These are phyloP conservation scores for Eruca vesicaria DNA, from an alignment of 441 rosid genomes.

Conservation along the genomic window DNA sequence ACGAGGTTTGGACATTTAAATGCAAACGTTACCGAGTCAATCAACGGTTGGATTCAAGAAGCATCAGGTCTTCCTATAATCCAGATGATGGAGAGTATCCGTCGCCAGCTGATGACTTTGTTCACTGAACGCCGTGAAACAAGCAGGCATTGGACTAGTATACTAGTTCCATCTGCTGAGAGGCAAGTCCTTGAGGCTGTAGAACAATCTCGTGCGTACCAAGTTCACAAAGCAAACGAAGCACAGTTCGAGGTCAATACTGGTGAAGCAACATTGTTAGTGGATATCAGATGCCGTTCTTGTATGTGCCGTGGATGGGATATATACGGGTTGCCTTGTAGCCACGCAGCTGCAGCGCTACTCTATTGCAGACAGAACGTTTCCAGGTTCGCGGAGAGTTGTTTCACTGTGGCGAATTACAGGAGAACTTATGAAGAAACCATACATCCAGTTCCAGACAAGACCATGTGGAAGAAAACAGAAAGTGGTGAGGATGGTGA, in stretches of 20 bases:
- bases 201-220: slow-evolving; percentile 40
- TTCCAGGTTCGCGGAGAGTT: slow-evolving; percentile 49
- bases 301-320: slow-evolving; percentile 63
- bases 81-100: slow-evolving; percentile 62
- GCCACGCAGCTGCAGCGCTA: slow-evolving; percentile 61
- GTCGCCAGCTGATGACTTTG: slow-evolving; percentile 59
- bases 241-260: slow-evolving; percentile 44
- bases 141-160: slow-evolving; percentile 54
- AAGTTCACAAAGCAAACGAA: slow-evolving; percentile 47
- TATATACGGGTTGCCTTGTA: slow-evolving; percentile 51
- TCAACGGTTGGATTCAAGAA: slow-evolving; percentile 47
- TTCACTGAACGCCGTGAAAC: slow-evolving; percentile 54
- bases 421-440: slow-evolving; percentile 52
- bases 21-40: slow-evolving; percentile 45
- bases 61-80: slow-evolving; percentile 57
- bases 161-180: slow-evolving; percentile 59
- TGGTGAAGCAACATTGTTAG: slow-evolving; percentile 38
- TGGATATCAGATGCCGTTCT: slow-evolving; percentile 46
- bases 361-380: slow-evolving; percentile 52
- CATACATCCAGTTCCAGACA: slow-evolving; percentile 64
- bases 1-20: slow-evolving; percentile 48
- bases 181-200: slow-evolving; percentile 46
- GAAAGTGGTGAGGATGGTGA: slow-evolving; percentile 20
- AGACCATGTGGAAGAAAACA: slow-evolving; percentile 45
- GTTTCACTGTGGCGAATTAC: slow-evolving; percentile 55